phyloP scores from a whole-genome alignment of 2,329 filamentous ascomycete species.

The Penicillium vulpinum region DNA sequence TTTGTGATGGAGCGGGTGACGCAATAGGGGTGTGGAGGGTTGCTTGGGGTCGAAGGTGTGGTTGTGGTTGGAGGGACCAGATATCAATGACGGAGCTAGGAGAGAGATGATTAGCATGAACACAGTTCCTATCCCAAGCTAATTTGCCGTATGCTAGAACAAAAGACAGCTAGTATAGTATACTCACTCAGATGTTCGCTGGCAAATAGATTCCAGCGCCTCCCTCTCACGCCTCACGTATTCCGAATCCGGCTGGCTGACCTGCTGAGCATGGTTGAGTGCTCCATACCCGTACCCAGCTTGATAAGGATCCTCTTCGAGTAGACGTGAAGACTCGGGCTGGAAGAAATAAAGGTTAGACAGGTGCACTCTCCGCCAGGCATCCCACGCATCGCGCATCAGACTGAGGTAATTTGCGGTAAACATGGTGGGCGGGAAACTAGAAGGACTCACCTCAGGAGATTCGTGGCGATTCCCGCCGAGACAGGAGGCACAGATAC shows the following conservation, averaged over 20 bases:
- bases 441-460: conserved; percentile 32
- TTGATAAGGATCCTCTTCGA: conserved; percentile 49
- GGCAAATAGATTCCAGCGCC: conserved; percentile 49
- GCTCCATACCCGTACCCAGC: conserved; percentile 46
- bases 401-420: conserved; percentile 15
- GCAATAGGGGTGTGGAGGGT: conserved; percentile 34
- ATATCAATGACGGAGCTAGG: conserved; percentile 47
- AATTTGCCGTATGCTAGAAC: neutral
- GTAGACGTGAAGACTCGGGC: conserved; percentile 46
- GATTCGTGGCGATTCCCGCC: conserved; percentile 40
- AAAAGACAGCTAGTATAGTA: neutral
- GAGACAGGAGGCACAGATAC: conserved; percentile 47
- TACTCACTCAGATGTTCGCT: conserved; percentile 49
- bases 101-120: neutral
- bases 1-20: conserved; percentile 20
- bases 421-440: conserved; percentile 5
- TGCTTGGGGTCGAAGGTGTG: conserved; percentile 40
- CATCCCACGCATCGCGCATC: conserved; percentile 11
- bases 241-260: conserved; percentile 44
- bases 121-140: neutral
- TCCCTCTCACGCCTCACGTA: conserved; percentile 47
- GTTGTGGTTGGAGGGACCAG: conserved; percentile 47
- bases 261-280: conserved; percentile 38
- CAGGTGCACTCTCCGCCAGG: neutral
- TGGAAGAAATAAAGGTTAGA: conserved; percentile 16